These are phyloP conservation scores for Ophiocordyceps camponoti-leonardi DNA, from an alignment of 2,329 filamentous ascomycete genomes.

Conservation along the genomic window DNA sequence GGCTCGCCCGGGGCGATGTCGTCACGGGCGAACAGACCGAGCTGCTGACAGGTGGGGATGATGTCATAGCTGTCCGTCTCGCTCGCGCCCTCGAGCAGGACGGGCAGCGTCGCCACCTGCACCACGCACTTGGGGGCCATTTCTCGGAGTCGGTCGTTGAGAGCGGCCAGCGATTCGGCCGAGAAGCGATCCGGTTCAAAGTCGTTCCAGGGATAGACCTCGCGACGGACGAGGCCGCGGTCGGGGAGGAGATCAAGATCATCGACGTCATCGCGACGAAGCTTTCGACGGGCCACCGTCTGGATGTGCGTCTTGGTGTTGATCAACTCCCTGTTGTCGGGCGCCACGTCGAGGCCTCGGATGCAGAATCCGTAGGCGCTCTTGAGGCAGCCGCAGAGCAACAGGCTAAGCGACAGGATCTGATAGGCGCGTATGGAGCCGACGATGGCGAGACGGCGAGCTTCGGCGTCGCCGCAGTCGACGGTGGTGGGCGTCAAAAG, in stretches of 20 bases:
- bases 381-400: slow-evolving; percentile 50
- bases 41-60: slow-evolving; percentile 49
- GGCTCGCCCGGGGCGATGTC: slow-evolving; percentile 62
- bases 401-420: slow-evolving; percentile 37
- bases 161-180: slow-evolving; percentile 45
- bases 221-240: slow-evolving; percentile 49
- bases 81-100: slow-evolving; percentile 42
- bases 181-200: slow-evolving; percentile 56
- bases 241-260: slow-evolving; percentile 48
- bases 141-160: slow-evolving; percentile 52
- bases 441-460: slow-evolving; percentile 25
- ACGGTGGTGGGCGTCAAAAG: slow-evolving; percentile 16
- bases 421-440: slow-evolving; percentile 42
- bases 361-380: slow-evolving; percentile 50
- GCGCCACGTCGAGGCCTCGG: slow-evolving; percentile 38
- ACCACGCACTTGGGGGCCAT: slow-evolving; percentile 75
- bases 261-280: slow-evolving; percentile 27
- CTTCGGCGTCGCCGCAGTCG: slow-evolving; percentile 13
- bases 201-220: slow-evolving; percentile 54
- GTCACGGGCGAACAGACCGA: slow-evolving; percentile 77
- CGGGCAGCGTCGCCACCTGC: slow-evolving; percentile 55
- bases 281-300: slow-evolving; percentile 29
- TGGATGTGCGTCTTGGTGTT: slow-evolving; percentile 36
- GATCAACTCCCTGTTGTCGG: slow-evolving; percentile 36
- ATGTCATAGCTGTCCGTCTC: slow-evolving; percentile 29